Base-by-base conservation (phyloP, 352 stramenopile species). In the Thraustochytrium sp. region DNA sequence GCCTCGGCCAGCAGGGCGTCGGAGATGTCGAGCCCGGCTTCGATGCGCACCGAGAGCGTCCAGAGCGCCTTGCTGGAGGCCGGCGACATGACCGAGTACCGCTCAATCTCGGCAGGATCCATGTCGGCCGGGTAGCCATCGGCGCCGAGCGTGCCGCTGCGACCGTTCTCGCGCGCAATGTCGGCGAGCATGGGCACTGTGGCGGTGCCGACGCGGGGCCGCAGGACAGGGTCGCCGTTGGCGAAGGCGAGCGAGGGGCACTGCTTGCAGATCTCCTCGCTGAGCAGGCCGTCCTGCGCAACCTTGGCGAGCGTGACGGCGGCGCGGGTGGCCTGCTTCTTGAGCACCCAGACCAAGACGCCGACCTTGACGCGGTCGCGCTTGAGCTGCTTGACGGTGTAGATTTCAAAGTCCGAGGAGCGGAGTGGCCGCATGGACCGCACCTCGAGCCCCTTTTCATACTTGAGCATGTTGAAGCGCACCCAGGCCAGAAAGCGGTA, bases 391-490 rank as follows among this genome's bases (percentile, higher is more conserved):
- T 44, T 76, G 37, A 44, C 23, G 21, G 76, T 34, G 42, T 72
- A 80, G 8, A 80, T 16, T 16, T 80, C 68, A 46, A 80, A 80
- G 38, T 80, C 68, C 8, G 26, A 46, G 8, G 68, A 44, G 3
- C 26, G 26, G 11, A 80, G 51, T 4, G 68, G 34, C 9, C 68
- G 13, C 31, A n/a, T 68, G 21, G 68, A 80, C 5, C 68, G 46
- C 29, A 80, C 40, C 51, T 80, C 68, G 16, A 80, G 68, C 9
- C 68, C 68, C 2, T 61, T 53, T 31, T 80, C 68, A 26, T 80
- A 80, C 18, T 26, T 13, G 46, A 80, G 34, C 31, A 80, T 53
- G 44, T 34, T 46, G 8, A 80, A 80, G 21, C 68, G 68, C 2
- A 44, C 68, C 68, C 68, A 80, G 1, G 31, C 13, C 16, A 80